A percentile compares a stretch with the other conserved stretches of the same genome.
Conservation (phyloP, 108 stramenopile species). For the Pseudonitzschia multiseries region DNA sequence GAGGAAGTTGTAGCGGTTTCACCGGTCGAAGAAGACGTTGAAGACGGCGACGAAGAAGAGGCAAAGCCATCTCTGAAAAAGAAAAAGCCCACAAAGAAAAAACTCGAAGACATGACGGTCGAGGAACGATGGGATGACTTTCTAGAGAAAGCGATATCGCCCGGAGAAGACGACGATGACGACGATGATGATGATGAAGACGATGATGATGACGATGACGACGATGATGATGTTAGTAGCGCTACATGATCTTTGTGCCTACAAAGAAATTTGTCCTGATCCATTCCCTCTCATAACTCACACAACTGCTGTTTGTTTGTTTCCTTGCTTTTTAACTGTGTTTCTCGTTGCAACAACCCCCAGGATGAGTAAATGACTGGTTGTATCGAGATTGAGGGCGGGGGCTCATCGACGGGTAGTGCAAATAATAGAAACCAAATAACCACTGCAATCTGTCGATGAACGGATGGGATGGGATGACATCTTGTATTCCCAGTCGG, state of each 20-base stretch:
- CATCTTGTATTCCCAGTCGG: too few species aligned
- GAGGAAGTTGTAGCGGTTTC: background rate
- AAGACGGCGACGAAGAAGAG: background rate
- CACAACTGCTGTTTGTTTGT: background rate
- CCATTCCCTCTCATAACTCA: background rate
- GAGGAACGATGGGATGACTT: constrained; percentile 11
- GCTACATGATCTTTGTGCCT: background rate
- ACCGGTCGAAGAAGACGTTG: background rate
- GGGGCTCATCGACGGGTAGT: too few species aligned
- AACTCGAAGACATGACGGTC: background rate
- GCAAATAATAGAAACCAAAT: too few species aligned
- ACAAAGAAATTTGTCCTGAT: background rate
- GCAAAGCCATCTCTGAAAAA: background rate
- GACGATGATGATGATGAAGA: constrained; percentile 3
- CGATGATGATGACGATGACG: background rate
- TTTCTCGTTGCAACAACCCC: background rate
- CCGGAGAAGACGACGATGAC: constrained; percentile 34
- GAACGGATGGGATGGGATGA: too few species aligned
- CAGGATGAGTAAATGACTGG: background rate
- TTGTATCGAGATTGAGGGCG: too few species aligned
- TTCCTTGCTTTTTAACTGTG: background rate
- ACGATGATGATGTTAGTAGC: constrained; percentile 15
- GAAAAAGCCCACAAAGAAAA: background rate
- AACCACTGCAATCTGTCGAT: too few species aligned
- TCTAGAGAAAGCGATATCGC: constrained; percentile 22